Evolutionary conservation across 2,329 filamentous ascomycete species (phyloP).

Genomic region (Arthrobotrys sphaeroides): DNA sequence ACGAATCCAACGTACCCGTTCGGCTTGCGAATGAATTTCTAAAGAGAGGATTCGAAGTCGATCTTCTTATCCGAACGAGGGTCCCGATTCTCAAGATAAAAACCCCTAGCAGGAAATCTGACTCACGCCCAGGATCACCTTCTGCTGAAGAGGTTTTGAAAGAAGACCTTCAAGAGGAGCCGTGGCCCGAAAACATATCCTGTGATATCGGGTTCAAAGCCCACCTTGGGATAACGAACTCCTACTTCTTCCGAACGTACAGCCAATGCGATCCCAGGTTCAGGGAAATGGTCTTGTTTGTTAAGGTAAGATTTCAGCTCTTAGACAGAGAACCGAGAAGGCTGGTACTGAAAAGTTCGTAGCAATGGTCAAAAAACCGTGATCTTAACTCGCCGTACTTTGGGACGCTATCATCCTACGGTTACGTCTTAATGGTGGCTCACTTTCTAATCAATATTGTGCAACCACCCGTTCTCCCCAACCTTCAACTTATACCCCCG

Average conservation of each 20-base stretch:
- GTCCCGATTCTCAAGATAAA: conserved; percentile 88
- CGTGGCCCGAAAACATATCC: conserved; percentile 54
- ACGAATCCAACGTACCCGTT: conserved; percentile 73
- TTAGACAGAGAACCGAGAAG: background rate
- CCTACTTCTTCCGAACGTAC: conserved; percentile 82
- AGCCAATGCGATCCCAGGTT: conserved; percentile 80
- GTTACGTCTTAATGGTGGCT: conserved; percentile 89
- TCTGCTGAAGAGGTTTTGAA: conserved; percentile 41
- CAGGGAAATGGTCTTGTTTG: conserved; percentile 79
- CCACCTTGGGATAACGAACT: conserved; percentile 83
- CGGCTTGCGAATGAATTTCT: conserved; percentile 79
- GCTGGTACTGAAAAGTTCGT: conserved; percentile 3
- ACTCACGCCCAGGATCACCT: conserved; percentile 19
- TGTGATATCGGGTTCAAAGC: conserved; percentile 90
- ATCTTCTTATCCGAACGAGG: conserved; percentile 78
- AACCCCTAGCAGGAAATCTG: conserved; percentile 1
- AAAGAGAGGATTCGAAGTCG: conserved; percentile 76
- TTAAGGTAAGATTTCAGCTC: conserved; percentile 69
- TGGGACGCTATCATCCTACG: conserved; percentile 82
- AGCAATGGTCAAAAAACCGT: conserved; percentile 82
- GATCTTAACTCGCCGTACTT: conserved; percentile 87
- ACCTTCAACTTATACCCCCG: conserved; percentile 73
- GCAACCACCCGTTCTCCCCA: conserved; percentile 82
- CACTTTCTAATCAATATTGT: conserved; percentile 88
- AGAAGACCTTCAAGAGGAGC: conserved; percentile 38